Conservation (phyloP, 2,329 filamentous ascomycete genomes). For the Arthroderma uncinatum region DNA sequence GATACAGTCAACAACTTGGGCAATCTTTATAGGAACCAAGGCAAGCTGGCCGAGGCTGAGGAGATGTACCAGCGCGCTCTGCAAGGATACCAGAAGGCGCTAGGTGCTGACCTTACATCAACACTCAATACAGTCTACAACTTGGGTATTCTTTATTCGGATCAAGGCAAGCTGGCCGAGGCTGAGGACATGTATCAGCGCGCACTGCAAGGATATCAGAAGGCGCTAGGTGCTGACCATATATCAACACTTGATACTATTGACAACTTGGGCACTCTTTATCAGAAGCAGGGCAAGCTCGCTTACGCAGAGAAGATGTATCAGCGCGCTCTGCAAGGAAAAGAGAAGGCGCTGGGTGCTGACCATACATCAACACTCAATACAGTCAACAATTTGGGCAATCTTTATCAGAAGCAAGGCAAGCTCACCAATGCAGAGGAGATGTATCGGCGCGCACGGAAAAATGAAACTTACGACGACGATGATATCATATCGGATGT, state of each 20-base stretch:
- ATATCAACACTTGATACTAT: neutral
- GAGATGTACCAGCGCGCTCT: too few relatives aligned
- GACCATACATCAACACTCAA: neutral
- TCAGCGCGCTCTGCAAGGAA: neutral
- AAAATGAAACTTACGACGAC: too few relatives aligned
- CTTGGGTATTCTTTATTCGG: too few relatives aligned
- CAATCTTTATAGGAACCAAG: too few relatives aligned
- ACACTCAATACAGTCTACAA: too few relatives aligned
- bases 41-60: too few relatives aligned
- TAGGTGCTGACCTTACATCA: too few relatives aligned
- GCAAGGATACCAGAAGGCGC: too few relatives aligned
- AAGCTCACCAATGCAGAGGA: neutral
- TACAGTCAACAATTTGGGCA: neutral
- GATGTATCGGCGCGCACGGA: neutral
- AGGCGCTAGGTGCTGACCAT: constrained; percentile 2
- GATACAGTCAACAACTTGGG: too few relatives aligned
- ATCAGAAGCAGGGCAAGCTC: constrained; percentile 1
- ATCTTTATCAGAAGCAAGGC: neutral
- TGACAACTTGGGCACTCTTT: neutral
- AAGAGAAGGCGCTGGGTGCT: neutral
- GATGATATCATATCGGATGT: too few relatives aligned
- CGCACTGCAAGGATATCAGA: neutral
- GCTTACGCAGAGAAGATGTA: constrained; percentile 4
- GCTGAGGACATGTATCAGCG: neutral
- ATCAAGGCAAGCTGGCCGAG: too few relatives aligned